Conservation (phyloP, 139 green algal genomes). For the Bryopsis sp. region DNA sequence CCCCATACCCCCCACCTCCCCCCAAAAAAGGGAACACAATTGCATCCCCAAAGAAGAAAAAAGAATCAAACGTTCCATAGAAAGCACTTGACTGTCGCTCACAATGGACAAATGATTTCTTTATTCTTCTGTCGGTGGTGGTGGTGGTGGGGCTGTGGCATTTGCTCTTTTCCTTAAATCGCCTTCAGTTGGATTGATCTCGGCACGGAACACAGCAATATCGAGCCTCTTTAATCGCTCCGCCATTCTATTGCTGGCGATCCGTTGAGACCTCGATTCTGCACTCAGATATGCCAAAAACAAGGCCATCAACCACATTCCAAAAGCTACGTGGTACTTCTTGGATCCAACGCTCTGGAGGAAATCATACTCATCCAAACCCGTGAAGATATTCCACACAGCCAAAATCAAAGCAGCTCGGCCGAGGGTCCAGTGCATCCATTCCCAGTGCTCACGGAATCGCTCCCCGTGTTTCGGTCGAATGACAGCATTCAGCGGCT, state of each 20-base stretch:
- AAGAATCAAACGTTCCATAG: too few species aligned
- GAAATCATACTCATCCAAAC: constrained; percentile 11
- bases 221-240: too few species aligned
- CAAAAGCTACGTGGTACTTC: constrained; percentile 9
- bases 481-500: constrained; percentile 21
- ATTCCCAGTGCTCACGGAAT: constrained; percentile 15
- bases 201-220: too few species aligned
- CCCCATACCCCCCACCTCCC: too few species aligned
- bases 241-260: neutral
- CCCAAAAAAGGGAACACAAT: too few species aligned
- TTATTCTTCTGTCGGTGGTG: too few species aligned
- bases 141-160: too few species aligned
- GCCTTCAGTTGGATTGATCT: too few species aligned
- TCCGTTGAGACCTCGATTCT: neutral
- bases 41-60: too few species aligned
- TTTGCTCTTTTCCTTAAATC: too few species aligned
- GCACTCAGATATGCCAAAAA: neutral
- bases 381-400: constrained; percentile 15
- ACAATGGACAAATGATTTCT: too few species aligned
- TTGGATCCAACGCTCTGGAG: constrained; percentile 3
- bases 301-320: constrained; percentile 3
- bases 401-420: neutral
- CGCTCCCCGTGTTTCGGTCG: constrained; percentile 7
- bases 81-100: too few species aligned
- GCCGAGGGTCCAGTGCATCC: constrained; percentile 8